Conservation (phyloP, 768 basidiomycete genomes). For the Lyophyllum atratum region DNA sequence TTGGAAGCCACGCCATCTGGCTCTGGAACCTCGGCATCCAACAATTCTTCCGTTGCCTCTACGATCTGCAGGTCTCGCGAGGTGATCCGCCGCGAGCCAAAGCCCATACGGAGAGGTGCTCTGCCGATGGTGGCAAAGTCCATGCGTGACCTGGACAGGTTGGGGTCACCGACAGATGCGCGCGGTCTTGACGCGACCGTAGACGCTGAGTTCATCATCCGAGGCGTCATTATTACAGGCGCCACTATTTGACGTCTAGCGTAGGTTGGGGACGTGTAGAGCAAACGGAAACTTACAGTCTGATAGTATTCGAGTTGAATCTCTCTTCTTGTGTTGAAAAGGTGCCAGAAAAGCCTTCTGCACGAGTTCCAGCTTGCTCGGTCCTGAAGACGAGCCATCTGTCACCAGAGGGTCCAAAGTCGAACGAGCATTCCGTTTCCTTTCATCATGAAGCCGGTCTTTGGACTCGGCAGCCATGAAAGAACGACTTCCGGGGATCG, state of each 20-base stretch:
- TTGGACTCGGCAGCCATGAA: conserved; percentile 40
- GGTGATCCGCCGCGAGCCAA: conserved; percentile 68
- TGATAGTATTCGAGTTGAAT: conserved; percentile 72
- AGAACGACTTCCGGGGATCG: conserved; percentile 6
- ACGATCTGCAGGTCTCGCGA: conserved; percentile 84
- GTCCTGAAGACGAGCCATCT: conserved; percentile 33
- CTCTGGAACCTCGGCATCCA: conserved; percentile 73
- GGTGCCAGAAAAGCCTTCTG: conserved; percentile 74
- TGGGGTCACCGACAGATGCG: conserved; percentile 32
- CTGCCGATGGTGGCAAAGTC: conserved; percentile 82
- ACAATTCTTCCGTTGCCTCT: conserved; percentile 79
- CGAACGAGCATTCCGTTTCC: conserved; percentile 40
- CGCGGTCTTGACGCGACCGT: conserved; percentile 60
- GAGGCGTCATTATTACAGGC: conserved; percentile 87
- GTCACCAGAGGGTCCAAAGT: conserved; percentile 39
- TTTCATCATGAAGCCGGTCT: conserved; percentile 31
- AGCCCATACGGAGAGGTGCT: conserved; percentile 68
- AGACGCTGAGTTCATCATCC: conserved; percentile 72
- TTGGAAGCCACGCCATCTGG: conserved; percentile 67
- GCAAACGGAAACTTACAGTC: conserved; percentile 55
- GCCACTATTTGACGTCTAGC: conserved; percentile 55
- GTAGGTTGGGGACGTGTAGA: conserved; percentile 1
- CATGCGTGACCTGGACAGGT: conserved; percentile 42
- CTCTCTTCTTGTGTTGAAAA: conserved; percentile 66
- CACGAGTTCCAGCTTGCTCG: conserved; percentile 59